Evolutionary conservation across 1,284 basidiomycete species (phyloP).

Genomic region (Mycena sp.): DNA sequence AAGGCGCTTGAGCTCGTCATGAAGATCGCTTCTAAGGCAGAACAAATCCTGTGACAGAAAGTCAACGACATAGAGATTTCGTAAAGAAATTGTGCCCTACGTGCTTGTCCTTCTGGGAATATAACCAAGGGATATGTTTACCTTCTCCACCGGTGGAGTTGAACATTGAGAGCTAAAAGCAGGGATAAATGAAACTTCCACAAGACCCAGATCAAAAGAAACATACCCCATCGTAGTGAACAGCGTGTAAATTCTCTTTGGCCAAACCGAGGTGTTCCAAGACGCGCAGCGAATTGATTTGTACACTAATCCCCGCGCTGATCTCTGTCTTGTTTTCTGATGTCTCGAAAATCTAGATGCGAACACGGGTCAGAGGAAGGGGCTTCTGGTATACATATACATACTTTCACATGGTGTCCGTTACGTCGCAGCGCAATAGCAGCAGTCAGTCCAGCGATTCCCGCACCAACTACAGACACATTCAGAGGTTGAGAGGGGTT

Average conservation of each 20-base stretch:
- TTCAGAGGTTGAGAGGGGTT: too few species aligned
- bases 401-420: too few species aligned
- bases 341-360: conserved; percentile 19
- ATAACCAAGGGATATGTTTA: not conserved
- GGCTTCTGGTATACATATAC: too few species aligned
- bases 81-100: too few species aligned
- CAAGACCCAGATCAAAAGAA: not conserved
- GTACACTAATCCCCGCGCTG: conserved; percentile 9
- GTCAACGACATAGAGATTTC: too few species aligned
- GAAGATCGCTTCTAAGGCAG: conserved; percentile 15
- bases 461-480: too few species aligned
- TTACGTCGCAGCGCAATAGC: too few species aligned
- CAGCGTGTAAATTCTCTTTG: conserved; percentile 4
- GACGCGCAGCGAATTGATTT: conserved; percentile 11
- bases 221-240: conserved; percentile 11
- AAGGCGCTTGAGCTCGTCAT: conserved; percentile 22
- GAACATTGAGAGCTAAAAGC: too few species aligned
- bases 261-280: not conserved
- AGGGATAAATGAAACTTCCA: not conserved
- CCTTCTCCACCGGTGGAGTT: too few species aligned
- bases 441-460: too few species aligned
- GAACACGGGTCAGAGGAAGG: too few species aligned
- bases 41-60: not conserved
- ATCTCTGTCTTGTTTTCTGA: conserved; percentile 16
- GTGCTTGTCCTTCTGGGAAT: too few species aligned